Evolutionary conservation across 495 filamentous ascomycete species (phyloP).

Genomic region (Penicillium soppii): DNA sequence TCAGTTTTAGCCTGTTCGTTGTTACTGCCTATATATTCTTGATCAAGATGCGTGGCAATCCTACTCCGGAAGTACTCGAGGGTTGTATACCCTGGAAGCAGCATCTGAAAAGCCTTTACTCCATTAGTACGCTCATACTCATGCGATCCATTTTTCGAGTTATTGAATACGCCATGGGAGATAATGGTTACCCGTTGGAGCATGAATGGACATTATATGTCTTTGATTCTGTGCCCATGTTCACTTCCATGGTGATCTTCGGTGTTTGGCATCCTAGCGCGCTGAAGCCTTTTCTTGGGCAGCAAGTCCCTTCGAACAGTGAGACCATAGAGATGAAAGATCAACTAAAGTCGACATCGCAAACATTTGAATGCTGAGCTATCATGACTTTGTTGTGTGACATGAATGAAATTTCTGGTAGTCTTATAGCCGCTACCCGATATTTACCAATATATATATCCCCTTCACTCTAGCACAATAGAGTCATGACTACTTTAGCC

Average conservation of each 20-base stretch:
- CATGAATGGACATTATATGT: constrained; percentile 59
- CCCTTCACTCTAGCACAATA: too few relatives aligned
- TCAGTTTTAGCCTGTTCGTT: constrained; percentile 21
- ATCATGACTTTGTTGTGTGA: too few relatives aligned
- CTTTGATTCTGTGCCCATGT: constrained; percentile 58
- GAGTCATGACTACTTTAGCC: too few relatives aligned
- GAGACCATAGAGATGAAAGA: too few relatives aligned
- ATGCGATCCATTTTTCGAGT: constrained; percentile 60
- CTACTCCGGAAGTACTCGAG: constrained; percentile 3
- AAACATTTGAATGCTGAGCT: too few relatives aligned
- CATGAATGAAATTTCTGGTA: too few relatives aligned
- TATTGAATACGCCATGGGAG: constrained; percentile 57
- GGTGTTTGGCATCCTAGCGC: constrained; percentile 14
- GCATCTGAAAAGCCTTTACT: constrained; percentile 14
- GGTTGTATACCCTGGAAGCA: constrained; percentile 18
- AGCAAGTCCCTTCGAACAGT: too few relatives aligned
- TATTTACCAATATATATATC: too few relatives aligned
- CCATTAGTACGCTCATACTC: constrained; percentile 44
- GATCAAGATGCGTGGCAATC: constrained; percentile 37
- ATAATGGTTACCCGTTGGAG: constrained; percentile 44
- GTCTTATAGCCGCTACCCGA: too few relatives aligned
- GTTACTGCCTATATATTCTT: constrained; percentile 35
- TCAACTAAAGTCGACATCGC: too few relatives aligned
- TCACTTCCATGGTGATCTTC: constrained; percentile 48
- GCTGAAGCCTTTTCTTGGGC: constrained; percentile 8